phyloP scores from a whole-genome alignment of 208 protist species.

The Herpetomonas samuelpessoai region DNA sequence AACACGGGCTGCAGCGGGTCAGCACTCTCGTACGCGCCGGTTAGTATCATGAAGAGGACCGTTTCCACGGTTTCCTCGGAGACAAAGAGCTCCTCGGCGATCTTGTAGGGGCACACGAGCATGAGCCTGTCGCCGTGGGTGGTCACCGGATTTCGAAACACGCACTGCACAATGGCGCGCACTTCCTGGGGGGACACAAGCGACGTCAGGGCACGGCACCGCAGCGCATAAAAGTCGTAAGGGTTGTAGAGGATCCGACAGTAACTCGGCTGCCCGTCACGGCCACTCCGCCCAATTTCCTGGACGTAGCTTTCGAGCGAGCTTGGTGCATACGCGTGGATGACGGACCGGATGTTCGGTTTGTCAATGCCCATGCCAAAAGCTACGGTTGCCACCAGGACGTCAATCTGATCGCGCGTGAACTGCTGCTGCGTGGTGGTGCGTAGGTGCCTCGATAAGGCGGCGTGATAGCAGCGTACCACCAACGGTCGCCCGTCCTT shows the following conservation, averaged over 20 bases:
- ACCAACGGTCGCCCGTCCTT: conserved; percentile 16
- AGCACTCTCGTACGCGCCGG: conserved; percentile 2
- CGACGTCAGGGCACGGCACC: conserved; percentile 65
- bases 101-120: conserved; percentile 47
- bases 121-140: conserved; percentile 40
- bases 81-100: conserved; percentile 59
- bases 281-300: conserved; percentile 95
- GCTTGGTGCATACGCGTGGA: conserved; percentile 95
- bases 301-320: conserved; percentile 98
- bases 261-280: conserved; percentile 86
- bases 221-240: conserved; percentile 93
- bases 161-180: conserved; percentile 33
- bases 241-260: conserved; percentile 89
- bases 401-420: conserved; percentile 73
- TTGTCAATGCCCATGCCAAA: conserved; percentile 99
- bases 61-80: conserved; percentile 78
- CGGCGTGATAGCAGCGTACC: conserved; percentile 80
- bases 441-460: conserved; percentile 40
- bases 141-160: conserved; percentile 49
- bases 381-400: conserved; percentile 96
- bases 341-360: conserved; percentile 94
- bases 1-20: conserved; percentile 13
- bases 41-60: conserved; percentile 70
- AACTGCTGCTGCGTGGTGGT: conserved; percentile 85
- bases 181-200: conserved; percentile 63